Conservation (phyloP, 1,139 yeast species). For the Pneumocystis wakefieldiae region DNA sequence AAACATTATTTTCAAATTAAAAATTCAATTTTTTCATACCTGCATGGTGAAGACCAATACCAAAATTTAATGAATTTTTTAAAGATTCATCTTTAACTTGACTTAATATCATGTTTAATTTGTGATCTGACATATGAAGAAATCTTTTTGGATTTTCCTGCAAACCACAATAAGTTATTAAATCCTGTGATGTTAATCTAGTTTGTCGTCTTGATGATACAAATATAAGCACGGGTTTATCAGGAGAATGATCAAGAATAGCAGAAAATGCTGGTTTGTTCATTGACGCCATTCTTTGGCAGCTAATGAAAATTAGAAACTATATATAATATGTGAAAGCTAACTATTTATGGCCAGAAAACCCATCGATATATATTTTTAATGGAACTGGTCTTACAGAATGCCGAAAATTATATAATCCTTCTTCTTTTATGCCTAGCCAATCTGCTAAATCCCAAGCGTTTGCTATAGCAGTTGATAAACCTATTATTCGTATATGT, state of each 20-base stretch:
- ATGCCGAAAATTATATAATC: constrained; percentile 82
- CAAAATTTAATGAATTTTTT: constrained; percentile 72
- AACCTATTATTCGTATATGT: constrained; percentile 71
- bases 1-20: neutral
- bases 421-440: constrained; percentile 72
- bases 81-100: constrained; percentile 82
- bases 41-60: constrained; percentile 95
- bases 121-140: constrained; percentile 60
- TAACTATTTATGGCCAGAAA: constrained; percentile 46
- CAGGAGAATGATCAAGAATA: constrained; percentile 85
- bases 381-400: constrained; percentile 96
- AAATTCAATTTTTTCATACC: constrained; percentile 30
- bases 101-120: constrained; percentile 45
- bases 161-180: constrained; percentile 87
- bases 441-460: constrained; percentile 98
- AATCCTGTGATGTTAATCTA: constrained; percentile 79
- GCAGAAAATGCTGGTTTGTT: constrained; percentile 96
- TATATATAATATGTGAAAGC: constrained; percentile 88
- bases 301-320: constrained; percentile 1
- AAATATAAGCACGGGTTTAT: constrained; percentile 81
- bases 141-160: constrained; percentile 87
- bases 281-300: constrained; percentile 33
- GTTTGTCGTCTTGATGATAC: constrained; percentile 98
- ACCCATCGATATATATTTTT: constrained; percentile 95
- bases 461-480: constrained; percentile 96